Percentiles rank a stretch among this genome's conserved stretches.
phyloP scores from a whole-genome alignment of 495 filamentous ascomycete species.

The Beverwykella pulmonaria region DNA sequence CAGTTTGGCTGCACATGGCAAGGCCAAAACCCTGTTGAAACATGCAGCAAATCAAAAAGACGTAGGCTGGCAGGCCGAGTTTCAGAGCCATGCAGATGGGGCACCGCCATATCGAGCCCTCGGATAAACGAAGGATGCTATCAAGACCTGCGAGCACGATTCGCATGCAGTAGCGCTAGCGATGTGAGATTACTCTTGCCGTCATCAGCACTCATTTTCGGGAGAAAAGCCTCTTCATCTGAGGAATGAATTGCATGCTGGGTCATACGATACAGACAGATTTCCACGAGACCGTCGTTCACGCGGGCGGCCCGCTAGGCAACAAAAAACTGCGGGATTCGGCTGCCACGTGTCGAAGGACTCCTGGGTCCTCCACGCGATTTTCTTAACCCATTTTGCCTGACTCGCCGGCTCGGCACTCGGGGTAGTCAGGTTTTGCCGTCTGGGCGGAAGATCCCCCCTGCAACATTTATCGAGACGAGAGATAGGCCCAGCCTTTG shows the following conservation, averaged over 20 bases:
- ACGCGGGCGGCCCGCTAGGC: slow-evolving; percentile 31
- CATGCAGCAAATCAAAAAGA: slow-evolving; percentile 20
- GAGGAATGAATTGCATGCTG: background rate
- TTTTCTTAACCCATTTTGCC: slow-evolving; percentile 18
- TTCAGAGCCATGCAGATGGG: slow-evolving; percentile 17
- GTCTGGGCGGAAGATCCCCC: slow-evolving; percentile 20
- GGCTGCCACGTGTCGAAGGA: slow-evolving; percentile 31
- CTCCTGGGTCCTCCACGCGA: slow-evolving; percentile 26
- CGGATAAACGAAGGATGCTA: background rate
- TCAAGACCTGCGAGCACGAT: background rate
- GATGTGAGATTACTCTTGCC: background rate
- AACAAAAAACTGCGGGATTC: slow-evolving; percentile 5
- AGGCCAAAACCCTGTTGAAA: slow-evolving; percentile 19
- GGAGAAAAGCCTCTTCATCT: background rate
- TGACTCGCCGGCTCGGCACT: slow-evolving; percentile 17
- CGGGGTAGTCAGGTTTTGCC: slow-evolving; percentile 9
- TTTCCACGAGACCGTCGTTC: slow-evolving; percentile 15
- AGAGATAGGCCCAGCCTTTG: background rate
- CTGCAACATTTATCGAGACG: background rate
- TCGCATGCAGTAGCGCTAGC: background rate
- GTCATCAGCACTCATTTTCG: background rate
- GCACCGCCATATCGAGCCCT: slow-evolving; percentile 9
- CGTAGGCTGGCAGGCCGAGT: background rate
- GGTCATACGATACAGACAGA: background rate
- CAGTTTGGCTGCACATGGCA: background rate